Conservation (phyloP, 2,329 filamentous ascomycete genomes). For the Ophiocordyceps camponoti-rufipedis region DNA sequence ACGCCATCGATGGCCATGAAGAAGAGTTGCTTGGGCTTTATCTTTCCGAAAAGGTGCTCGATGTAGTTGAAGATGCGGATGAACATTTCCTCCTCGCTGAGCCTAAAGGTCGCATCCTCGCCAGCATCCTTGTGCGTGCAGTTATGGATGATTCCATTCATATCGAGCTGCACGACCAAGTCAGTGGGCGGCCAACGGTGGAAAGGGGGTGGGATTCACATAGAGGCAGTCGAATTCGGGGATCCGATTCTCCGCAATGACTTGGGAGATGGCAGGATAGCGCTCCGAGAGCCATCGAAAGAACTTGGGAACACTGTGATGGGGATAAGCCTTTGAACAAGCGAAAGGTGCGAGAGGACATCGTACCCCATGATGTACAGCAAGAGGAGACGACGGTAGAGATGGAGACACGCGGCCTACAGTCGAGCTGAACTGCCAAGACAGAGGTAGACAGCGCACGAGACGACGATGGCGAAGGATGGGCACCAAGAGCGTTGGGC, state of each 20-base stretch:
- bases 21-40: constrained; percentile 95
- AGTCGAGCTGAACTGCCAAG: too few relatives aligned
- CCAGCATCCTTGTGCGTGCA: constrained; percentile 89
- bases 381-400: background rate
- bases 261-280: constrained; percentile 93
- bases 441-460: background rate
- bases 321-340: constrained; percentile 1
- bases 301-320: constrained; percentile 58
- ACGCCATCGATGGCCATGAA: constrained; percentile 99
- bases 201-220: constrained; percentile 21
- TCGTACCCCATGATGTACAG: constrained; percentile 13
- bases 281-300: constrained; percentile 99
- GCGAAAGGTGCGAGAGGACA: background rate
- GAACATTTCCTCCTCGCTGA: constrained; percentile 98
- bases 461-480: background rate
- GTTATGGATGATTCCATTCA: constrained; percentile 99
- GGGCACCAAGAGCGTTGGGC: background rate
- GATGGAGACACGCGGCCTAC: too few relatives aligned
- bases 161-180: constrained; percentile 45
- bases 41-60: constrained; percentile 95
- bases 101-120: constrained; percentile 76
- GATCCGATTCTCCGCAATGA: constrained; percentile 97
- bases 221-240: constrained; percentile 98
- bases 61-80: constrained; percentile 99
- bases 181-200: constrained; percentile 4